phyloP scores from a whole-genome alignment of 192 early-diverging fungal genomes.

The Coemansia sp. region DNA sequence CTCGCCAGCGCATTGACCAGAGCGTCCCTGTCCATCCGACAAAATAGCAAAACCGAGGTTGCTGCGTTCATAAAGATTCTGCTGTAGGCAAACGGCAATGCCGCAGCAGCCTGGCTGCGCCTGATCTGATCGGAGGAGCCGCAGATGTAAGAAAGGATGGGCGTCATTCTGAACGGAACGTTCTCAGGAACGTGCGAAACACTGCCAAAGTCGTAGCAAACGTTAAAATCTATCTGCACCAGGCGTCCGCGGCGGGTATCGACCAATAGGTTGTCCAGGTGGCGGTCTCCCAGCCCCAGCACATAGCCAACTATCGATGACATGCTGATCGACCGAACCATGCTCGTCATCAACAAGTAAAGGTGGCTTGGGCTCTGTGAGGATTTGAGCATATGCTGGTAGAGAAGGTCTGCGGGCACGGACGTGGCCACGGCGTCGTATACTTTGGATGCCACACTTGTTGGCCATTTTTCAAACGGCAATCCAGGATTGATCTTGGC shows the following conservation, averaged over 20 bases:
- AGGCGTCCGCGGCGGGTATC: conserved; percentile 54
- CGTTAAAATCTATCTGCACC: conserved; percentile 76
- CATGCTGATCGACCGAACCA: conserved; percentile 37
- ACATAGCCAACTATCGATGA: conserved; percentile 67
- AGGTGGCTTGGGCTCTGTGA: conserved; percentile 25
- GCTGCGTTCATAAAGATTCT: conserved; percentile 20
- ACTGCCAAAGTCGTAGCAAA: conserved; percentile 70
- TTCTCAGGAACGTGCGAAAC: conserved; percentile 66
- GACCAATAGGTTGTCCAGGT: conserved; percentile 74
- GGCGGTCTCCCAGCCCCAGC: conserved; percentile 70
- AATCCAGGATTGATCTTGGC: not conserved
- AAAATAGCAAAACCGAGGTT: conserved; percentile 16
- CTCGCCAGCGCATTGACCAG: conserved; percentile 22
- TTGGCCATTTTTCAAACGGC: conserved; percentile 31
- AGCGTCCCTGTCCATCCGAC: conserved; percentile 31
- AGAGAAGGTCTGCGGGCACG: conserved; percentile 15
- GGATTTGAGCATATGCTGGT: conserved; percentile 7
- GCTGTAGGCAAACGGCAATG: conserved; percentile 22
- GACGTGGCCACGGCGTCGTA: conserved; percentile 20
- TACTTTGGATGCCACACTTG: not conserved
- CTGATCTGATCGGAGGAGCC: conserved; percentile 6
- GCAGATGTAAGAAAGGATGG: conserved; percentile 42
- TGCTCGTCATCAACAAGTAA: conserved; percentile 5
- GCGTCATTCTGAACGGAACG: conserved; percentile 76
- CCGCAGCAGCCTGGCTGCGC: not conserved